Evolutionary conservation across 2,329 filamentous ascomycete species (phyloP), one percentile per base, ranked within the genome.

Genomic region (Pestalotiopsis sp.): DNA sequence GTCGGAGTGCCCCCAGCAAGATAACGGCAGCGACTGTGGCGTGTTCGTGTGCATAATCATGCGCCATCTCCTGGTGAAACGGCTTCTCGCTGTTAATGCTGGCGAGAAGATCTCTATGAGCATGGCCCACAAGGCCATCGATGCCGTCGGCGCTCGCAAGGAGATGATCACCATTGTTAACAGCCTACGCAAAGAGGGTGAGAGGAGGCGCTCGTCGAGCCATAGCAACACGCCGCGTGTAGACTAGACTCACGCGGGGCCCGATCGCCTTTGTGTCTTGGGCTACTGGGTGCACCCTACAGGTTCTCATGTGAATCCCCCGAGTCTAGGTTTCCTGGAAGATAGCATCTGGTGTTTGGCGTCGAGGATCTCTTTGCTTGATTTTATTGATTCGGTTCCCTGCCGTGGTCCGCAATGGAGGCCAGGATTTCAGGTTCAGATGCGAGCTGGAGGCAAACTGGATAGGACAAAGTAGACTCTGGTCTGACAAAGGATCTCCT

Each of bases 31-130:
- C 76, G 96, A 99, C 80, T 99, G 96, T 74, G 96, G 96, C 20
- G 93, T 99, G 0, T 98, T 94, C 78, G 96, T 99, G 3, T 98
- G 96, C 79, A 88, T 98, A 71, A 87, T 95, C 70, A 99, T 99
- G 94, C 90, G 94, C 62, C 92, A 98, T 80, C 82, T 99, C n/a
- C 86, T 99, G 20, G 84, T 98, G 64, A 94, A 94, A 80, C 86
- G 93, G 67, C 84, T 99, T 26, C 82, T 99, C 68, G 88, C 87
- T 72, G 94, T 93, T 9, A 92, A 94, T 75, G 90, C 92, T 2
- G 88, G 89, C 70, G 90, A 95, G 78, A 97, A 97, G 81, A 92
- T 98, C 13, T 94, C 90, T 70, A 98, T 99, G 96, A 96, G 92
- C 75, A 92, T 98, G 87, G 89, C 88, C 4, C 93, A 92, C 26